Conservation (phyloP, 169 alveolate genomes). For the Miamiensis avidus region DNA sequence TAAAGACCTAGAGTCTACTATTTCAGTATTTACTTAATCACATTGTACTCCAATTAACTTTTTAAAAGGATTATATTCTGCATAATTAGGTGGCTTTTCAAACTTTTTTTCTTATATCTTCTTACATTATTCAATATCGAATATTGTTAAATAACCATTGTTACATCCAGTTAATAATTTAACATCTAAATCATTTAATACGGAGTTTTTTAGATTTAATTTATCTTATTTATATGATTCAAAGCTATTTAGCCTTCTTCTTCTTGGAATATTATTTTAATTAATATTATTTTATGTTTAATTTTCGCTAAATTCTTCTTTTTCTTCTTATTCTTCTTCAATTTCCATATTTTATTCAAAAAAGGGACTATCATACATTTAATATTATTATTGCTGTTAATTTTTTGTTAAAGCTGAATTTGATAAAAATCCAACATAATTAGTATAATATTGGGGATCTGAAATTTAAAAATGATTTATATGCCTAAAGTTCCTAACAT, state of each 20-base stretch:
- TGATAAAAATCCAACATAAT: not conserved
- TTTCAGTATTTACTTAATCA: conserved; percentile 14
- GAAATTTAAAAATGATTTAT: not conserved
- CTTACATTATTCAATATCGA: conserved; percentile 5
- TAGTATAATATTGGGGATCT: not conserved
- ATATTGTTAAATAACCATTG: conserved; percentile 3
- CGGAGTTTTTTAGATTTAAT: not conserved
- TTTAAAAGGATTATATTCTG: conserved; percentile 3
- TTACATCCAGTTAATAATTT: not conserved
- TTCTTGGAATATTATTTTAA: too few species aligned
- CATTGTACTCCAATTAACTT: not conserved
- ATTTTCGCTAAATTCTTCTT: not conserved
- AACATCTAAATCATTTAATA: not conserved
- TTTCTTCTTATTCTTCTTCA: not conserved
- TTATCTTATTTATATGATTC: not conserved
- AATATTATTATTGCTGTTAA: not conserved
- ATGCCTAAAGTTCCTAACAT: not conserved
- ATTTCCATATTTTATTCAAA: not conserved
- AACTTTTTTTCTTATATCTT: not conserved
- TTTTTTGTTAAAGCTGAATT: not conserved
- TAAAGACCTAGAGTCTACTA: not conserved
- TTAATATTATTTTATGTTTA: too few species aligned
- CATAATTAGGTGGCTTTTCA: not conserved
- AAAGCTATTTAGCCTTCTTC: not conserved
- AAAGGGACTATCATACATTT: not conserved